Percentiles rank a stretch among this genome's conserved stretches.
phyloP scores from a whole-genome alignment of 805 yeast genomes.

The Kazachstania kunashirensis region DNA sequence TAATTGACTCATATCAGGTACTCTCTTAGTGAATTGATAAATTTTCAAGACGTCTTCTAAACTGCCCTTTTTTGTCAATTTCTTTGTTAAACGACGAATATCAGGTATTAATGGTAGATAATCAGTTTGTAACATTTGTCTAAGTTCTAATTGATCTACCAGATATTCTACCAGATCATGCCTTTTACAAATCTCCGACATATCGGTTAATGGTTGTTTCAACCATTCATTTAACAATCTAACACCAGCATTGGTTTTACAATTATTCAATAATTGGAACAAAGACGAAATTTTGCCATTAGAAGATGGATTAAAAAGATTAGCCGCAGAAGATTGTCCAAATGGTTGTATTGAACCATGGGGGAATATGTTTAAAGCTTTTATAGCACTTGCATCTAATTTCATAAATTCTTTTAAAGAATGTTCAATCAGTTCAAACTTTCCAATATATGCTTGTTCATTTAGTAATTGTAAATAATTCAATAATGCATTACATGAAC shows the following conservation, averaged over 20 bases:
- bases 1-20: conserved; percentile 59
- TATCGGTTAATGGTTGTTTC: conserved; percentile 81
- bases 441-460: conserved; percentile 45
- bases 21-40: conserved; percentile 62
- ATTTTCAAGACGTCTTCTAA: conserved; percentile 85
- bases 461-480: conserved; percentile 56
- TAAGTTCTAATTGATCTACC: conserved; percentile 56
- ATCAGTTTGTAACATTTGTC: conserved; percentile 57
- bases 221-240: conserved; percentile 87
- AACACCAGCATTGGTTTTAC: conserved; percentile 85
- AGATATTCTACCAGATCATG: conserved; percentile 68
- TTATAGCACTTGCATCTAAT: conserved; percentile 81
- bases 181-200: conserved; percentile 49
- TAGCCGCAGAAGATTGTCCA: conserved; percentile 9
- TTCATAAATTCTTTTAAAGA: conserved; percentile 76
- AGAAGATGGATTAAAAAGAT: conserved; percentile 6
- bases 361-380: conserved; percentile 82
- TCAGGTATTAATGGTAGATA: conserved; percentile 74
- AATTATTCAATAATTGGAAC: conserved; percentile 76
- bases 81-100: conserved; percentile 62
- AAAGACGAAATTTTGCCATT: conserved; percentile 45
- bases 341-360: conserved; percentile 16
- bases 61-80: conserved; percentile 47
- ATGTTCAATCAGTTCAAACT: conserved; percentile 52
- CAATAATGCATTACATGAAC: conserved; percentile 45